phyloP scores from a whole-genome alignment of 257 asterid genomes.

The Solanum gandarillasii region DNA sequence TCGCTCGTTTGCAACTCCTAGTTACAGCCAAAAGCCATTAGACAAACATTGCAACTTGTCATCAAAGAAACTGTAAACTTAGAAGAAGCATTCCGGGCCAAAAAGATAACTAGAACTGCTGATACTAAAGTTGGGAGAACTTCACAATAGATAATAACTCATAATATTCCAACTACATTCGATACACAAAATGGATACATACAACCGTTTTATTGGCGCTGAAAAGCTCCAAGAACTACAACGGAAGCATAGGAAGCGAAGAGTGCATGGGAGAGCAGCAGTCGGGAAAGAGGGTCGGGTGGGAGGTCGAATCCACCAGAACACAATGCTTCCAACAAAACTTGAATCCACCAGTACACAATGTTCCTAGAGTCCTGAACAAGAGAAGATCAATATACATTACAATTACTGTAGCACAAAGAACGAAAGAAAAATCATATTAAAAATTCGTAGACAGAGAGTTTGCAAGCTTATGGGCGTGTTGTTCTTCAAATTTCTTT shows the following conservation, averaged over 20 bases:
- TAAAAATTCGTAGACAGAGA: not conserved
- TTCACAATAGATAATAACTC: not conserved
- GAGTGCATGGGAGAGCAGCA: not conserved
- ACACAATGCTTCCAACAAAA: not conserved
- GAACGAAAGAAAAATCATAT: not conserved
- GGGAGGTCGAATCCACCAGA: not conserved
- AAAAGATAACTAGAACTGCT: not conserved
- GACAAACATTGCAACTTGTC: not conserved
- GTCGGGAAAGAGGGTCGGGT: not conserved
- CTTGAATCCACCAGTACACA: not conserved
- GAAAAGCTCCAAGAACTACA: not conserved
- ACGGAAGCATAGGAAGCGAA: not conserved
- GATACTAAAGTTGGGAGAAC: not conserved
- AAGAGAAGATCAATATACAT: not conserved
- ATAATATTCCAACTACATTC: not conserved
- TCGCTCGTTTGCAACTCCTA: no score
- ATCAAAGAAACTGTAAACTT: not conserved
- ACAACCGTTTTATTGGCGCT: not conserved
- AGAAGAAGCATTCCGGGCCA: not conserved
- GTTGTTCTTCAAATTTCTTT: not conserved
- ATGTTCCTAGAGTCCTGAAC: not conserved
- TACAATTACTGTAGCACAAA: not conserved
- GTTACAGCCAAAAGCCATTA: not conserved
- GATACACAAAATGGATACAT: not conserved
- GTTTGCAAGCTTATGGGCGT: not conserved